phyloP scores from a whole-genome alignment of 108 stramenopile species.

The Pseudonitzschia multiseries region DNA sequence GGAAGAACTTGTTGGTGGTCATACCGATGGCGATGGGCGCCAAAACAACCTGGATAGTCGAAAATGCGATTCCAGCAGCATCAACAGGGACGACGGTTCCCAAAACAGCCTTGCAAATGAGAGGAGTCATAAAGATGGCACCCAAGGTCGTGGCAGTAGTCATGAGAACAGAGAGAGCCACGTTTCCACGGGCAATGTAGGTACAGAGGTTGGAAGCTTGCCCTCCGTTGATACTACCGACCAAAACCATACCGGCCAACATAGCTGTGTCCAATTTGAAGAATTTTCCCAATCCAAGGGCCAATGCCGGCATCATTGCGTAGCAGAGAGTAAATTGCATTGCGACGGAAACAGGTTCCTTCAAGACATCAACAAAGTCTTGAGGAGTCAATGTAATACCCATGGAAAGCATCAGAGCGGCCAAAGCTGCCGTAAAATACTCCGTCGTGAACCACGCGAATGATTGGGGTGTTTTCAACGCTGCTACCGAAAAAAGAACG shows the following conservation, averaged over 20 bases:
- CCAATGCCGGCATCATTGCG: conserved; percentile 92
- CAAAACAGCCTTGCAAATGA: conserved; percentile 90
- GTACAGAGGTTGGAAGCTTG: conserved; percentile 97
- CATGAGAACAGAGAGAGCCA: conserved; percentile 96
- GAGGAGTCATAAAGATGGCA: conserved; percentile 97
- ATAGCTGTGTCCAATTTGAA: conserved; percentile 86
- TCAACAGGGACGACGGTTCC: conserved; percentile 97
- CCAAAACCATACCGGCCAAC: conserved; percentile 95
- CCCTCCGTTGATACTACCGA: conserved; percentile 96
- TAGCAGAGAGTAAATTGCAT: conserved; percentile 96
- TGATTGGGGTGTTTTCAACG: conserved; percentile 79
- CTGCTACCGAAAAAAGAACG: conserved; percentile 81
- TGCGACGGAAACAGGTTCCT: conserved; percentile 82
- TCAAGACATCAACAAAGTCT: conserved; percentile 91
- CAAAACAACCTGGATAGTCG: conserved; percentile 95
- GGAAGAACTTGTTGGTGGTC: conserved; percentile 92
- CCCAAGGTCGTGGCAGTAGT: conserved; percentile 97
- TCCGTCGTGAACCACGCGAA: conserved; percentile 98
- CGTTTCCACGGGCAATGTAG: conserved; percentile 96
- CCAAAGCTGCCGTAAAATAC: conserved; percentile 92
- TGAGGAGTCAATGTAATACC: conserved; percentile 95
- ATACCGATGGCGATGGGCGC: conserved; percentile 96
- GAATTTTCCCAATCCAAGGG: conserved; percentile 75
- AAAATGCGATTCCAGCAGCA: conserved; percentile 92
- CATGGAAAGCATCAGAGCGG: conserved; percentile 97